A percentile compares a stretch with the other conserved stretches of the same genome.
Conservation (phyloP, 2,329 filamentous ascomycete species). For the Botrytis paeoniae region DNA sequence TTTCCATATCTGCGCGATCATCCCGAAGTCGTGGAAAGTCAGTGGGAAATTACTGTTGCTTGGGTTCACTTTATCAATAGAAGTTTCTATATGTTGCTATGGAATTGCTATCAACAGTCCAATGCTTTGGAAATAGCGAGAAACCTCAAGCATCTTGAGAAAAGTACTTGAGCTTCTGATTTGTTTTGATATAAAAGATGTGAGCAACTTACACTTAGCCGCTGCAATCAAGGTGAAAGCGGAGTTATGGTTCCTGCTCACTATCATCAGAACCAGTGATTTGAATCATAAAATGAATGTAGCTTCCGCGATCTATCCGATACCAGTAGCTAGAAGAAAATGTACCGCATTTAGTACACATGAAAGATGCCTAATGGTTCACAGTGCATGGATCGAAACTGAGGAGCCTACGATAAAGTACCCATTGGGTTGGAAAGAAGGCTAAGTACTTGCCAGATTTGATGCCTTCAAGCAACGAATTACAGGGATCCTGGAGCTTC, state of each 20-base stretch:
- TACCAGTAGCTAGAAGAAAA: neutral
- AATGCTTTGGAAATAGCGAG: neutral
- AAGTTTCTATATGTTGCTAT: neutral
- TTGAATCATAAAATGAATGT: neutral
- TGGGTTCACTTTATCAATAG: neutral
- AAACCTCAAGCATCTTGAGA: neutral
- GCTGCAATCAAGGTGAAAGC: neutral
- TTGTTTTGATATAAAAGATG: no score
- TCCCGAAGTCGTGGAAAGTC: neutral
- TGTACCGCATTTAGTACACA: neutral
- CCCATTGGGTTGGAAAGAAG: neutral
- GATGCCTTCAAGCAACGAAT: neutral
- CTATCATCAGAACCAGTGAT: neutral
- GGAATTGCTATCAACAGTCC: neutral
- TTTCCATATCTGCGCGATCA: neutral
- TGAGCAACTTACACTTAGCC: neutral
- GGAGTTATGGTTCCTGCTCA: neutral
- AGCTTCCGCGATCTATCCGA: neutral
- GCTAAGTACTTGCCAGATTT: neutral
- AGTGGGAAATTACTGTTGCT: neutral
- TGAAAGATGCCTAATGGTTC: neutral
- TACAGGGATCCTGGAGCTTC: neutral
- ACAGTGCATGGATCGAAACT: neutral
- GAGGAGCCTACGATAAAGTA: neutral
- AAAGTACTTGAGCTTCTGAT: neutral